Evolutionary conservation across 2,329 filamentous ascomycete genomes (phyloP).

Genomic region (Gnomoniopsis sp.): DNA sequence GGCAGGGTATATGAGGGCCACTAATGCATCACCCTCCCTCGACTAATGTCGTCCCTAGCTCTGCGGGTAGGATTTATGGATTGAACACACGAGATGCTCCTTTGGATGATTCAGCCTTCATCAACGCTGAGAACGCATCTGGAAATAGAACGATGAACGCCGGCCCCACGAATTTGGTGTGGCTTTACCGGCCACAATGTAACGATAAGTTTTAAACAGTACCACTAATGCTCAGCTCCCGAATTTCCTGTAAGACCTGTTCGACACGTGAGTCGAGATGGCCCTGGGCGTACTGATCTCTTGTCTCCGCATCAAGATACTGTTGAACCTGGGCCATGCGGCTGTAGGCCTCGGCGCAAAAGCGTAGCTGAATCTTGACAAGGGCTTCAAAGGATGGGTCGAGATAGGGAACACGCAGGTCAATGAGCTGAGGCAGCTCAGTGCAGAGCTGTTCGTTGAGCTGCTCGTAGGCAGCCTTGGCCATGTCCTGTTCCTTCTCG

Average conservation of each 20-base stretch:
- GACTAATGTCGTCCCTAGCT: not conserved
- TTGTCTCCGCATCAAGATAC: constrained; percentile 90
- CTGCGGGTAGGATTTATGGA: not conserved
- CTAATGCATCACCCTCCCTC: not conserved
- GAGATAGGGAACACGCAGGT: constrained; percentile 92
- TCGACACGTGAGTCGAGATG: constrained; percentile 90
- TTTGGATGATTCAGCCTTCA: not conserved
- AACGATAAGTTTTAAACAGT: constrained; percentile 44
- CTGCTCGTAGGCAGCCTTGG: constrained; percentile 89
- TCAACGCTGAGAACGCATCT: not conserved
- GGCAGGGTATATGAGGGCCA: not conserved
- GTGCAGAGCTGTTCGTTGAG: constrained; percentile 93
- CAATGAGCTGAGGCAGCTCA: constrained; percentile 93
- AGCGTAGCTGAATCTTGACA: constrained; percentile 96
- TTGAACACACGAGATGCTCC: too few species aligned
- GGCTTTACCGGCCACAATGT: not conserved
- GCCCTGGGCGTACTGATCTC: constrained; percentile 93
- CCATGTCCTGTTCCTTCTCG: constrained; percentile 95
- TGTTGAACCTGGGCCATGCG: constrained; percentile 99
- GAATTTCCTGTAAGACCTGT: constrained; percentile 93
- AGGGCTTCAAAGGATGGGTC: constrained; percentile 96
- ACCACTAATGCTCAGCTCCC: constrained; percentile 88
- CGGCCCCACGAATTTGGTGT: not conserved
- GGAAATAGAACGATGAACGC: not conserved
- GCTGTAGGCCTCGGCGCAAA: constrained; percentile 96